phyloP scores from a whole-genome alignment of 495 filamentous ascomycete species.

The Penicillium odoratum region DNA sequence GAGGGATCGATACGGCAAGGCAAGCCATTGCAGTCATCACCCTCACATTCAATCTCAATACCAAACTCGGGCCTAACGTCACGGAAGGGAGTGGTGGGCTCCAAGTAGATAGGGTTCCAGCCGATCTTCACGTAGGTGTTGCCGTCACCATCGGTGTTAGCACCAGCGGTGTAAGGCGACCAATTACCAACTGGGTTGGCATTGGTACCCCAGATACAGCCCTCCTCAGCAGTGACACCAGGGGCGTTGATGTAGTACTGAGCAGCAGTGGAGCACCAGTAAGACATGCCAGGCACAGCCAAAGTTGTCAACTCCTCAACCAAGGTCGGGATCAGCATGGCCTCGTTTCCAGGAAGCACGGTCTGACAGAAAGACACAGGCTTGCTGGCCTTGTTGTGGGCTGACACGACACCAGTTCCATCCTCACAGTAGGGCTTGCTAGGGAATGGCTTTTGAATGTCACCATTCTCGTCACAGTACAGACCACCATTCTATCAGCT shows the following conservation, averaged over 20 bases:
- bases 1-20: slow-evolving; percentile 74
- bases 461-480: slow-evolving; percentile 67
- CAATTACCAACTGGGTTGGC: slow-evolving; percentile 73
- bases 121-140: slow-evolving; percentile 74
- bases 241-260: slow-evolving; percentile 86
- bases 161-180: slow-evolving; percentile 76
- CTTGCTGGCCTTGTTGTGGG: slow-evolving; percentile 61
- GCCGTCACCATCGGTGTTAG: slow-evolving; percentile 65
- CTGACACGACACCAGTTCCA: slow-evolving; percentile 63
- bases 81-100: slow-evolving; percentile 55
- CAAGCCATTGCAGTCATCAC: slow-evolving; percentile 67
- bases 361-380: slow-evolving; percentile 79
- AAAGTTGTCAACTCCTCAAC: slow-evolving; percentile 55
- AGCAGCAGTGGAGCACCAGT: slow-evolving; percentile 73
- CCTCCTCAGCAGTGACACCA: slow-evolving; percentile 57
- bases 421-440: slow-evolving; percentile 69
- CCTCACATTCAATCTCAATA: slow-evolving; percentile 67
- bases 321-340: slow-evolving; percentile 80
- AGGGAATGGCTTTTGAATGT: slow-evolving; percentile 70
- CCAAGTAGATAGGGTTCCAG: slow-evolving; percentile 77
- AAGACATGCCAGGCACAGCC: slow-evolving; percentile 68
- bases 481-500: slow-evolving; percentile 69
- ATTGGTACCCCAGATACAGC: slow-evolving; percentile 70
- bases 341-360: slow-evolving; percentile 81
- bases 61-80: slow-evolving; percentile 63